Conservation (phyloP, 805 yeast species). For the Danielozyma ontarioensis region DNA sequence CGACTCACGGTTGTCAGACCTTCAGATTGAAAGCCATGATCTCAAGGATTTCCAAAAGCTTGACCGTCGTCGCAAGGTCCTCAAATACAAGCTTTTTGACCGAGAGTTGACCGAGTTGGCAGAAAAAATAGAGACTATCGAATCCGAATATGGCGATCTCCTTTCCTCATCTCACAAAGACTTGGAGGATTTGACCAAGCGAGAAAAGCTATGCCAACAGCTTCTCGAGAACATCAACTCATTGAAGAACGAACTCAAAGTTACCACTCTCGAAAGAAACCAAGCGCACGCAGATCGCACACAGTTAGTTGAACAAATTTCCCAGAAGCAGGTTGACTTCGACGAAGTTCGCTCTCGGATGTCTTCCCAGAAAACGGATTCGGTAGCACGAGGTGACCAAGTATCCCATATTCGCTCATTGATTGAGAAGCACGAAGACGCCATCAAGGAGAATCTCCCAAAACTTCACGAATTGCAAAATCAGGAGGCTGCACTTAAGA, state of each 20-base stretch:
- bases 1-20: slow-evolving; percentile 66
- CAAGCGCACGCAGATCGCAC: slow-evolving; percentile 47
- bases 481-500: slow-evolving; percentile 37
- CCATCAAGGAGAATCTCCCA: slow-evolving; percentile 37
- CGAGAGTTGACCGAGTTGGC: slow-evolving; percentile 66
- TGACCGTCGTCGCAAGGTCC: slow-evolving; percentile 62
- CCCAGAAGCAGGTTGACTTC: slow-evolving; percentile 45
- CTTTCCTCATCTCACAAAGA: slow-evolving; percentile 50
- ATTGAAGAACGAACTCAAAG: slow-evolving; percentile 43
- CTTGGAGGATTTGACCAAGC: slow-evolving; percentile 51
- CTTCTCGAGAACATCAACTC: slow-evolving; percentile 42
- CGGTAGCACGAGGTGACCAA: slow-evolving; percentile 14
- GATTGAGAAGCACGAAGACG: slow-evolving; percentile 32
- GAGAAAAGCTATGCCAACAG: slow-evolving; percentile 49
- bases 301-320: slow-evolving; percentile 44
- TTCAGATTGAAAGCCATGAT: slow-evolving; percentile 76
- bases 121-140: slow-evolving; percentile 55
- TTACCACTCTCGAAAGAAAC: slow-evolving; percentile 51
- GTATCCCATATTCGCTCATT: slow-evolving; percentile 16
- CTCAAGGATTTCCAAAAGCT: slow-evolving; percentile 62
- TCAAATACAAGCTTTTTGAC: slow-evolving; percentile 72
- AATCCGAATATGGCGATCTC: slow-evolving; percentile 48
- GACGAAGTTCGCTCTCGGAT: slow-evolving; percentile 37
- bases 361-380: slow-evolving; percentile 23
- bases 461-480: slow-evolving; percentile 30